Base-by-base conservation (phyloP, 2,329 filamentous ascomycete species). In the Ophiostoma angusticollis region DNA sequence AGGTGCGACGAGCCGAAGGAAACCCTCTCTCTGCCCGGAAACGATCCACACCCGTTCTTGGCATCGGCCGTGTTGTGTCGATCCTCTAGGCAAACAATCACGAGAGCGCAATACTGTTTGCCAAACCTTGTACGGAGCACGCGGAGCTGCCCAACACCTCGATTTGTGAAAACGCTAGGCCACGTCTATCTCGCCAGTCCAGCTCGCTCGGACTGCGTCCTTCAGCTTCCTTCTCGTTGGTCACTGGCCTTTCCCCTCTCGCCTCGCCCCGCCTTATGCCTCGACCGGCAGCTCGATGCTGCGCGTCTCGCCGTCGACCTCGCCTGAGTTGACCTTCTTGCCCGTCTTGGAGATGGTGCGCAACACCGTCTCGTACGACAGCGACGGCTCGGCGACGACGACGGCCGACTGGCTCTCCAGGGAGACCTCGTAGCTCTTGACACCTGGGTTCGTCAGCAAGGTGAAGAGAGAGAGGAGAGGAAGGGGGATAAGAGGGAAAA, bases 301-400 rank as follows among this genome's bases (percentile, higher is more conserved):
- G 58, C 64, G 62, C 41, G 58, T 56, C 43, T 72, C 67, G 39
- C 81, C 82, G 55, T 87, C 80, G 18, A 71, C 79, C 65, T 77
- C 74, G 50, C 72, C 82, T 21, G 70, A 77, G 62, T 82, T 93
- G 57, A 95, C 78, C 55, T 80, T 81, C 75, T 95, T 95, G 54
- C 87, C 87, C 11, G 87, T 94, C 77, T 94, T 94, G 71, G 81
- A 78, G 60, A 95, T 94, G 59, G 84, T 93, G 57, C 73, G 70
- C 45, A 93, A 75, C 43, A 94, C 84, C 35, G 76, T 84, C 49
- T 84, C 76, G 66, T 89, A 94, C 42, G 73, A 67, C 46, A 93
- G 70, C 40, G 62, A 67, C 4, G 75, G 67, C 48, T 78, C 73
- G 47, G 86, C 76, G 50, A 80, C 67, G 50, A 96, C 74, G 49